Conservation (phyloP, 345 rosid species). For the Corymbia maculata region DNA sequence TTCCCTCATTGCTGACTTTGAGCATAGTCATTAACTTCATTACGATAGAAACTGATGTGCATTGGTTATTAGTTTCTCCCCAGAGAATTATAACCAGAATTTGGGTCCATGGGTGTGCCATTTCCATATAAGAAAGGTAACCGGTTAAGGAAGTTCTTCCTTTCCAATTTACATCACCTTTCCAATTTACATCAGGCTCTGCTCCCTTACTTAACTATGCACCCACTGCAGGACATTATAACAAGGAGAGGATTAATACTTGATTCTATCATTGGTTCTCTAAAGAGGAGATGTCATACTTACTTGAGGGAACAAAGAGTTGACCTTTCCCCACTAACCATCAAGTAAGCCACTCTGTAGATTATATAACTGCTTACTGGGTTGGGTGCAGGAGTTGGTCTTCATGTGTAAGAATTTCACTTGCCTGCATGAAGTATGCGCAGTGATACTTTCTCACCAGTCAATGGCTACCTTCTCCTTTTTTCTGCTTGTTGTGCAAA, state of each 20-base stretch:
- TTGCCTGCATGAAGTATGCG: not conserved
- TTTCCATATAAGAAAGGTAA: conserved; percentile 73
- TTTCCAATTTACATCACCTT: not conserved
- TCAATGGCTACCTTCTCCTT: not conserved
- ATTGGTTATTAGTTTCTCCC: conserved; percentile 44
- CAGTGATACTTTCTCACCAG: not conserved
- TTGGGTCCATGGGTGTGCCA: conserved; percentile 85
- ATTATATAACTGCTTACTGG: not conserved
- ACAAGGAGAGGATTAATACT: conserved; percentile 42
- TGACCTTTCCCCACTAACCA: conserved; percentile 18
- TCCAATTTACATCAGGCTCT: not conserved
- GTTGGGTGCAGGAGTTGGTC: not conserved
- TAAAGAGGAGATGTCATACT: conserved; percentile 27
- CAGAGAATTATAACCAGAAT: conserved; percentile 14
- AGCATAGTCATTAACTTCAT: not conserved
- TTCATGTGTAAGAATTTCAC: not conserved
- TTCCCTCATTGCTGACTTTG: not conserved
- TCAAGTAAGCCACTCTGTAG: conserved; percentile 37
- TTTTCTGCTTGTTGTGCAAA: not conserved
- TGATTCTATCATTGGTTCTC: conserved; percentile 33
- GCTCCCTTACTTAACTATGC: not conserved
- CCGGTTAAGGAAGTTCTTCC: not conserved
- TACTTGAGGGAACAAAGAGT: conserved; percentile 21
- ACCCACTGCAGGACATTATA: conserved; percentile 41
- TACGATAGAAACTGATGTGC: not conserved